Evolutionary conservation across 495 filamentous ascomycete genomes (phyloP).

Genomic region (Talaromyces adpressus): DNA sequence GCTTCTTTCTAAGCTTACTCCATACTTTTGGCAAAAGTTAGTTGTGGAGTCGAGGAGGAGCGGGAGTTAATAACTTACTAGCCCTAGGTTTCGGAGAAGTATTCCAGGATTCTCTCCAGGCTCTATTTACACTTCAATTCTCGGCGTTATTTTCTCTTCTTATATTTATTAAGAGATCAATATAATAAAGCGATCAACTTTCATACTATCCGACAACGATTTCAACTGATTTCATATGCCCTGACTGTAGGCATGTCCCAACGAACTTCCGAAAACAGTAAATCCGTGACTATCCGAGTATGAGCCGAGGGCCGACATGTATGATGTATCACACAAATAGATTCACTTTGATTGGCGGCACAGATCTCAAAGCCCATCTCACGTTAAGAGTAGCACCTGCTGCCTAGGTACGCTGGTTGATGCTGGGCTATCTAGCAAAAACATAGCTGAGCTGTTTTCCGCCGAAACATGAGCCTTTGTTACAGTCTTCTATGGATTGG

Average conservation of each 20-base stretch:
- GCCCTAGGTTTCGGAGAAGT: background rate
- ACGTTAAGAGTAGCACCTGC: background rate
- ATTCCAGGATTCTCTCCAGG: background rate
- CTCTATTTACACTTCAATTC: background rate
- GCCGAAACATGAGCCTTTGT: background rate
- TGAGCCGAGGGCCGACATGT: background rate
- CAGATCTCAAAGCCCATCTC: background rate
- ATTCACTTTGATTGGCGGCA: background rate
- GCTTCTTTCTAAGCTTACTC: background rate
- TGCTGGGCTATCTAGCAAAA: background rate
- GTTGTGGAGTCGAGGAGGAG: background rate
- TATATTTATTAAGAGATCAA: too few species aligned
- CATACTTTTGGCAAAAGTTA: background rate
- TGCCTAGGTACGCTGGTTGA: background rate
- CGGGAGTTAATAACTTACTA: background rate
- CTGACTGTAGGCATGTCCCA: background rate
- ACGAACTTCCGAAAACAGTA: background rate
- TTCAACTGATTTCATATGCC: background rate
- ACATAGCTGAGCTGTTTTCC: background rate
- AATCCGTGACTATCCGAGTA: background rate
- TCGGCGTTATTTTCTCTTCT: too few species aligned
- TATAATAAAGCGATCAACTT: too few species aligned
- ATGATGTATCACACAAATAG: background rate
- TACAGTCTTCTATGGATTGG: background rate
- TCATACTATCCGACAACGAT: background rate